Evolutionary conservation across 2,329 filamentous ascomycete genomes (phyloP), one percentile per base, ranked within the genome.

Genomic region (Pleomassaria siparia): DNA sequence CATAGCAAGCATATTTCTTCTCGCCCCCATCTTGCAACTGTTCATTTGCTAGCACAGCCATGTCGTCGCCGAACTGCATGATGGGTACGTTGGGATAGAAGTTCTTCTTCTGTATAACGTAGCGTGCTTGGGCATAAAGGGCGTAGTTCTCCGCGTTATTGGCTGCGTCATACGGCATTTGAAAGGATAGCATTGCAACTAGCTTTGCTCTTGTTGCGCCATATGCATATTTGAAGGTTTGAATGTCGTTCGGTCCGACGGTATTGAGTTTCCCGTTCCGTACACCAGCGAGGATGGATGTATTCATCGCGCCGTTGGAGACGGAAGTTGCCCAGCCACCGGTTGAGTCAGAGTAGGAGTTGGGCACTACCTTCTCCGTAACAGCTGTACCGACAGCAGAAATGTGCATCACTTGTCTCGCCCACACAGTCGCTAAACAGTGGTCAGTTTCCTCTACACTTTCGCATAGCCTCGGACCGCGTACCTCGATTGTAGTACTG

Each of bases 91-190:
- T 61, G 1, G 66, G 66, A 43, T 63, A 69, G 39, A 69, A 64
- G 0, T 56, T 54, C 35, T 62, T 63, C 25, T 51, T 54, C 37
- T 55, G 40, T 33, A 68, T 52, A 1, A 70, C 52, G 32, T 68
- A 70, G 20, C 60, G 61, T 16, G 64, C 58, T 40, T 63, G 58
- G 13, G 66, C 65, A 42, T 66, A 69, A 4, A 70, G 32, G 1
- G 63, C 65, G 39, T 70, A 69, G 37, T 63, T 70, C 35, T 70
- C 66, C 0, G 66, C 62, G 20, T 70, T 70, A 40, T 67, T 69
- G 1, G 53, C 53, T 2, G 66, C 59, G 28, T 69, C 64, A 32
- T 69, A 70, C 0, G 60, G 51, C 53, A 60, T 57, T 25, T 69
- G 66, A 0, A 60, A 66, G 2, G 63, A 62, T 3, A 69, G 50